Base-by-base conservation (phyloP, 441 rosid species). In the Pelargonium fulgidum region DNA sequence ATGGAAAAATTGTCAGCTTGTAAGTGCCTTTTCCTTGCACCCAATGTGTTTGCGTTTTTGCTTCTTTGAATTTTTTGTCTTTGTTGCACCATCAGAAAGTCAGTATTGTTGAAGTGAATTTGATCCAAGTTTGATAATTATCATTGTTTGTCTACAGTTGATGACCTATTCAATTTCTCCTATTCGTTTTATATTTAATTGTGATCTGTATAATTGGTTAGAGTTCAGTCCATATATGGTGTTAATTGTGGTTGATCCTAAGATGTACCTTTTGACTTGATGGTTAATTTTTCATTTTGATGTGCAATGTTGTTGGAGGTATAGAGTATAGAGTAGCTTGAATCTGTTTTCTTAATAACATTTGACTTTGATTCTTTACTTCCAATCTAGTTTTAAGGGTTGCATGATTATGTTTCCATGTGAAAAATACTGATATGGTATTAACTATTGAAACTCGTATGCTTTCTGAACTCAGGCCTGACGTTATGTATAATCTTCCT, bases 1-100 rank as follows among this genome's bases (percentile, higher is more conserved):
- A 84, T 68, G 91, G 89, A 56, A 84, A 77, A 76, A 92, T 91
- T 1, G 82, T 82, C 61, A 64, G 69, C 84, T 77, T 91, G 98
- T 91, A 77, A 84, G 98, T 83, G 7, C 7, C 19, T 22, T 64
- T 68, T 19, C 14, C n/a, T 44, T 61, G 6, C 48, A 41, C 9
- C 26, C 20, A 16, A 52, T 20, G 48, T 33, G 62, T 58, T 58
- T 58, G 29, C 22, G 62, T 58, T 58, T 58, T 8, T 58, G 29
- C 13, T 66, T 62, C 24, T 12, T 7, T 1, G 14, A 54, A 58
- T 24, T 41, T 12, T 17, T 17, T 14, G n/a, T 0, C n/a, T 56
- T 17, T 47, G 8, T 4, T 19, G 7, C 50, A 29, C 36, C 19
- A 48, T 33, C 50, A 65, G 20, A 65, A 48, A 19, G 6, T 52